phyloP scores from a whole-genome alignment of 345 rosid genomes.

The Salix koriyanagi region DNA sequence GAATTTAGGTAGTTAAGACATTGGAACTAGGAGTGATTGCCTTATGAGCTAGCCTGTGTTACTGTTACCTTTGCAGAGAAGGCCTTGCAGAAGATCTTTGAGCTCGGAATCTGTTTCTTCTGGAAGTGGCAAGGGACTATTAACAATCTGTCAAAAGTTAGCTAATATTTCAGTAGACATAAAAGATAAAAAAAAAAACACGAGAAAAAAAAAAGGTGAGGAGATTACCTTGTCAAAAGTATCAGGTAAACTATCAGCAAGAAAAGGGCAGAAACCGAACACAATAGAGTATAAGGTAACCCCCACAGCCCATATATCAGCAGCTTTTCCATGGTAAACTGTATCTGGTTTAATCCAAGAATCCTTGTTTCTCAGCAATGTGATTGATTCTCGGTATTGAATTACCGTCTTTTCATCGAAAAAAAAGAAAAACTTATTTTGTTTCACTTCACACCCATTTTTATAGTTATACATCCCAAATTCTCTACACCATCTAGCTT shows the following conservation, averaged over 20 bases:
- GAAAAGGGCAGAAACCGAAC: not conserved
- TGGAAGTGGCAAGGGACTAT: not conserved
- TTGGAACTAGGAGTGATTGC: too few species aligned
- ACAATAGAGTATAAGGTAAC: not conserved
- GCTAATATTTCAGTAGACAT: not conserved
- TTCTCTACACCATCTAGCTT: not conserved
- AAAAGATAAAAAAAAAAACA: not conserved
- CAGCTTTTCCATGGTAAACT: not conserved
- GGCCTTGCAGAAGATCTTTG: not conserved
- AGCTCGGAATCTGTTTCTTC: not conserved
- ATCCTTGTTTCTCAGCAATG: not conserved
- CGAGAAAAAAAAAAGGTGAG: not conserved
- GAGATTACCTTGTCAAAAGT: not conserved
- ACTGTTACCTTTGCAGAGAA: not conserved
- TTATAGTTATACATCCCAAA: too few species aligned
- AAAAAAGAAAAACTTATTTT: too few species aligned
- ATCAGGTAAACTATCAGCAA: not conserved
- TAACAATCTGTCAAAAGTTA: not conserved
- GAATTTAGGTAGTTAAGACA: too few species aligned
- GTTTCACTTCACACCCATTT: too few species aligned
- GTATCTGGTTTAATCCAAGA: not conserved
- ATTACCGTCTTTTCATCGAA: not conserved
- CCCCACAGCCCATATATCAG: not conserved
- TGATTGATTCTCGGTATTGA: not conserved
- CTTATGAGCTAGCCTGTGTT: too few species aligned